Base-by-base conservation (phyloP, 495 filamentous ascomycete genomes). In the Xylaria intraflava region DNA sequence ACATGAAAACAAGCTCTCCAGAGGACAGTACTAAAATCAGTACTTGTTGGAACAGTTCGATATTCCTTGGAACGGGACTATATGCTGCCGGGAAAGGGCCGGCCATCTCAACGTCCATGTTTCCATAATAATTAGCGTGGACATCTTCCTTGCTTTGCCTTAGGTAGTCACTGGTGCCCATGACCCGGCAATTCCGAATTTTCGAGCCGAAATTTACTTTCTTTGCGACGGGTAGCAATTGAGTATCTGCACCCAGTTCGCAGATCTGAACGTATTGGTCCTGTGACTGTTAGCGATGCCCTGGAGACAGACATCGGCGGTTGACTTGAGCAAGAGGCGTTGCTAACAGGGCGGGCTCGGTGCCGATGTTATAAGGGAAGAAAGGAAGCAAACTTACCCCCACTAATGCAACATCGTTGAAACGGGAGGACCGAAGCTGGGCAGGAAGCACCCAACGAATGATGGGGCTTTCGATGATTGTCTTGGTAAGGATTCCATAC, bases 351-450 rank as follows among this genome's bases (percentile, higher is more conserved):
- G 9, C 17, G 5, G 29, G 20, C 9, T 26, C n/a, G 9, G 24
- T 24, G 14, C 22, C n/a, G 31, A 42, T 36, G n/a, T 57, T 24
- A 16, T 23, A 22, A 14, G 35, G 24, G 38, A 40, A 56, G 49
- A 33, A 35, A 49, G 26, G 47, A 46, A 44, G 11, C 6, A 19
- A 63, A 69, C 84, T 66, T 67, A 90, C 87, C 33, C 87, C 83
- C 42, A 98, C 79, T 56, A 96, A 90, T n/a, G 90, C 84, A 56
- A 96, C 87, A 75, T 98, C 91, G 49, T 95, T 91, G 50, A 82
- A 77, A 8, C 78, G 64, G 43, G 73, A 70, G 51, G 81, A 81
- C 39, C 90, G 76, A 46, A 97, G 76, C 53, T 85, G 80, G 8
- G 86, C 88, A 9, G 92, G 90, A 11, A 95, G 68, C 33, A 96